phyloP scores from a whole-genome alignment of 495 filamentous ascomycete species.

The Geoglossum glabrum region DNA sequence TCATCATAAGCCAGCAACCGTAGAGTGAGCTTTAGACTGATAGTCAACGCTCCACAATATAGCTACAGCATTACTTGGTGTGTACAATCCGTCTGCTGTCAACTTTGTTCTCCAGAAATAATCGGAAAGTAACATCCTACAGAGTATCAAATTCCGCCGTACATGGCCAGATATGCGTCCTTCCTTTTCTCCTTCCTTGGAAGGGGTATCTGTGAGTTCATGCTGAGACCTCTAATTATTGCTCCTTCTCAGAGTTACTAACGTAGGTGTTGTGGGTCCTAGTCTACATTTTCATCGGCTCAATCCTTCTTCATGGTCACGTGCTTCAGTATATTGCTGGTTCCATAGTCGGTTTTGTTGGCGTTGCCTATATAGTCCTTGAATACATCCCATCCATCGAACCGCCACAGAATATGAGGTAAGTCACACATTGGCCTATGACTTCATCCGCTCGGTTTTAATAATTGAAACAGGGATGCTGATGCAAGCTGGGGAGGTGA shows the following conservation, averaged over 20 bases:
- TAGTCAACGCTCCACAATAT: conserved; percentile 5
- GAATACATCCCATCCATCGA: conserved; percentile 95
- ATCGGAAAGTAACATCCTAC: background rate
- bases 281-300: conserved; percentile 96
- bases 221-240: background rate
- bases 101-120: background rate
- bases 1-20: background rate
- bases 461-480: conserved; percentile 29
- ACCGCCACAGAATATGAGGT: conserved; percentile 91
- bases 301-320: conserved; percentile 48
- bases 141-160: conserved; percentile 91
- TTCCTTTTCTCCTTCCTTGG: conserved; percentile 97
- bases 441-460: background rate
- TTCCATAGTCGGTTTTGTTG: conserved; percentile 51
- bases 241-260: background rate
- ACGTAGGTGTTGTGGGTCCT: background rate
- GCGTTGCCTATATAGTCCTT: conserved; percentile 59
- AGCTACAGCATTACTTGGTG: conserved; percentile 40
- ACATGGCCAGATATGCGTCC: conserved; percentile 77
- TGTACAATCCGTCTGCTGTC: conserved; percentile 6
- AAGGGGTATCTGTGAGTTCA: conserved; percentile 70
- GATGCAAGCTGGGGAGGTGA: conserved; percentile 85
- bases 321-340: conserved; percentile 42
- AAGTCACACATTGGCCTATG: conserved; percentile 2
- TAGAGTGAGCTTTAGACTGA: background rate